These are phyloP conservation scores for Sclerotinia spermophila DNA, from an alignment of 2,329 filamentous ascomycete genomes.

Conservation along the genomic window DNA sequence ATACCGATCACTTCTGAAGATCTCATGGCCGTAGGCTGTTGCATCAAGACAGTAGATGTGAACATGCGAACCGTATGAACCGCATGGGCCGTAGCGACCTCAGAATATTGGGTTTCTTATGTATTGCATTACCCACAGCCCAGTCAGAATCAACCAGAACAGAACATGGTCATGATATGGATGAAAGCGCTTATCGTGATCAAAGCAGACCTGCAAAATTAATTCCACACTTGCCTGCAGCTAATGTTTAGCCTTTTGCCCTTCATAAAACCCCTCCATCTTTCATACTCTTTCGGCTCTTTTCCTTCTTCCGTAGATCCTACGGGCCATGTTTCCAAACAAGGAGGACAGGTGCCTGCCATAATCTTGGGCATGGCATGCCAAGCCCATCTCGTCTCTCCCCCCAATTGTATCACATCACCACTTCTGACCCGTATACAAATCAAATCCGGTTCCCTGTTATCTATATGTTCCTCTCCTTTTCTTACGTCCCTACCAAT, in stretches of 20 bases:
- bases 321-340: slow-evolving; percentile 71
- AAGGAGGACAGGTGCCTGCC: slow-evolving; percentile 70
- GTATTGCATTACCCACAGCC: background rate
- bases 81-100: background rate
- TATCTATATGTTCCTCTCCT: slow-evolving; percentile 29
- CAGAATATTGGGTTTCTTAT: background rate
- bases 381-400: slow-evolving; percentile 82
- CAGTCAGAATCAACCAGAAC: background rate
- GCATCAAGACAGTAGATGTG: background rate
- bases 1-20: background rate
- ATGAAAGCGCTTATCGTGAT: background rate
- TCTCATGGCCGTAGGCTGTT: background rate
- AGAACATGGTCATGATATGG: background rate
- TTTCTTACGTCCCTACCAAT: slow-evolving; percentile 53
- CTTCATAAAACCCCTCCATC: slow-evolving; percentile 84
- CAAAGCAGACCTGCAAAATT: slow-evolving; percentile 7
- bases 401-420: slow-evolving; percentile 87
- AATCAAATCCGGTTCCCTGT: slow-evolving; percentile 40
- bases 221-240: slow-evolving; percentile 75
- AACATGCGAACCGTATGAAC: background rate
- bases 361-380: slow-evolving; percentile 91
- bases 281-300: slow-evolving; percentile 46
- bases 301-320: slow-evolving; percentile 32
- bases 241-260: slow-evolving; percentile 88
- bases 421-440: slow-evolving; percentile 73